Evolutionary conservation across 352 stramenopile genomes (phyloP), one percentile per base, ranked within the genome.

Genomic region (Phytophthora pluvialis): DNA sequence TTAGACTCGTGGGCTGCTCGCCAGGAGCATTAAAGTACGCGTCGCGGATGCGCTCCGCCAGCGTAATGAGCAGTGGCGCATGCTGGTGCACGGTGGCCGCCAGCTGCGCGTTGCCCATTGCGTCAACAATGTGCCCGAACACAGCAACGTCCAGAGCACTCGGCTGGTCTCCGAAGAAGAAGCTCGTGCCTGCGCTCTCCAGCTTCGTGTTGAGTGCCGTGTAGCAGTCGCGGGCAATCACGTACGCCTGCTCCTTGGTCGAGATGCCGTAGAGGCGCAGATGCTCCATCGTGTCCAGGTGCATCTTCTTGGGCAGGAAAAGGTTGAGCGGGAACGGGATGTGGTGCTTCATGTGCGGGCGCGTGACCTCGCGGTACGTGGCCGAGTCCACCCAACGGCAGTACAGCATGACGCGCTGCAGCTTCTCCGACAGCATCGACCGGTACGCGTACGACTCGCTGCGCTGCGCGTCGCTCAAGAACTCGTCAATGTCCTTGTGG

Each of bases 141-240:
- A 93, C 83, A 0, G 83, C 76, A 25, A 90, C 86, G 54, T 96
- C 88, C 12, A 96, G 65, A 28, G 88, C 82, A 53, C 81, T 93
- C 0, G 79, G 79, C 13, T 74, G 68, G 21, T 75, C 60, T 56
- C 88, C 86, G 49, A 94, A 94, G 65, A 93, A 94, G 60, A 81
- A 96, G 25, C 53, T 45, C 26, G 72, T 73, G n/a, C 50, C 62
- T 43, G 75, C 72, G n/a, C 49, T 81, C 39, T 82, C 78, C 16
- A 96, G 75, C 71, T 92, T 92, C 36, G 88, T 75, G 63, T 94
- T 94, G 31, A 96, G 77, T 39, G 88, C 75, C 26, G 83, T 84
- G 76, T 94, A 96, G 72, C 84, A 93, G 69, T 96, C 88, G 21
- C 88, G 86, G 13, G 88, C 88, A 18, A 92, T 75, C 16, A 96